Conservation (phyloP, 176 grass and related monocot species). For the Alloteropsis semialata region DNA sequence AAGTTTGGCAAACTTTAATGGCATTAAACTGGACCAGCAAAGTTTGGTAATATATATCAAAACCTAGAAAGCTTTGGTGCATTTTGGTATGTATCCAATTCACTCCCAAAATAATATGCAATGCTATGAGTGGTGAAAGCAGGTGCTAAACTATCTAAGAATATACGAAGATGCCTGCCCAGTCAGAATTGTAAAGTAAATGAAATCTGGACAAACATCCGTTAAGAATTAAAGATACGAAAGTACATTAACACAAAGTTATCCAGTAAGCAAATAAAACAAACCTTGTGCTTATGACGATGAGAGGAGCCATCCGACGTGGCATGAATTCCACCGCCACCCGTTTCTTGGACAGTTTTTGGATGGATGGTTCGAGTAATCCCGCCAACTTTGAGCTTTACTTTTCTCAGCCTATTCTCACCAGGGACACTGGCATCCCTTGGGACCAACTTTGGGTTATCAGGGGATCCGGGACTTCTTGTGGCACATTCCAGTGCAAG, state of each 20-base stretch:
- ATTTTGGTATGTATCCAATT: neutral
- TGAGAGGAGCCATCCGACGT: conserved; percentile 28
- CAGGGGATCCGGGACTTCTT: conserved; percentile 23
- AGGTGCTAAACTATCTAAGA: neutral
- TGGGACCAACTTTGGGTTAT: neutral
- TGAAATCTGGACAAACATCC: neutral
- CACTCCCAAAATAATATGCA: conserved; percentile 9
- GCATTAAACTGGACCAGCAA: neutral
- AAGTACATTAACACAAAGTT: neutral
- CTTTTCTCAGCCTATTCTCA: conserved; percentile 59
- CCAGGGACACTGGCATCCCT: conserved; percentile 13
- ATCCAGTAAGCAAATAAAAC: conserved; percentile 28
- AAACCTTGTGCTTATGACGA: conserved; percentile 60
- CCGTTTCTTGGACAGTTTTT: conserved; percentile 33
- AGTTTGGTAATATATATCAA: neutral
- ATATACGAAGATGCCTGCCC: neutral
- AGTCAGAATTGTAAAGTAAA: neutral
- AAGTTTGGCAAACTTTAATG: conserved; percentile 1
- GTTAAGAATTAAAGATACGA: neutral
- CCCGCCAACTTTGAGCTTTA: conserved; percentile 84
- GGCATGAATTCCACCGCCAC: conserved; percentile 4
- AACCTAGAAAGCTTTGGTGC: neutral
- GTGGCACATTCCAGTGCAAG: conserved; percentile 37
- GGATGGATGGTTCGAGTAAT: conserved; percentile 55
- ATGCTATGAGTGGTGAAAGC: neutral